Percentiles rank a stretch among this genome's conserved stretches.
These are phyloP conservation scores for Phytophthora syringae DNA, from an alignment of 352 stramenopile genomes.

Conservation along the genomic window DNA sequence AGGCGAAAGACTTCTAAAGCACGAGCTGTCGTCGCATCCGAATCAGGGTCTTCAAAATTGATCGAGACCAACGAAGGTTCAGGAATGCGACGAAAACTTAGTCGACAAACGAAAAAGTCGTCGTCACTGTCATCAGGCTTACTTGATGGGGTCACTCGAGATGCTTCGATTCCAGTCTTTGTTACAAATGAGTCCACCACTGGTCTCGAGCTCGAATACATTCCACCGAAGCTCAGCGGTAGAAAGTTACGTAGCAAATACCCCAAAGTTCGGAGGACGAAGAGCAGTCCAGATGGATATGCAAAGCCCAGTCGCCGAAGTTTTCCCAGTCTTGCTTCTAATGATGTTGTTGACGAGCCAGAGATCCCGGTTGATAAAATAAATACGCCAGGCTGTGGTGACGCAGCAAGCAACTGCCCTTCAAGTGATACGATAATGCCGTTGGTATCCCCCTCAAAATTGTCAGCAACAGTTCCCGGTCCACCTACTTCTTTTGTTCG, in stretches of 20 bases:
- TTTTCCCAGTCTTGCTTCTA: constrained; percentile 17
- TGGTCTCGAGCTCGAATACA: constrained; percentile 21
- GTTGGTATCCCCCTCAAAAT: constrained; percentile 26
- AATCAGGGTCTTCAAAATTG: constrained; percentile 21
- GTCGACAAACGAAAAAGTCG: constrained; percentile 27
- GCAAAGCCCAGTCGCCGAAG: constrained; percentile 30
- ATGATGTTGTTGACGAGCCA: constrained; percentile 4
- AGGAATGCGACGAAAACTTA: constrained; percentile 23
- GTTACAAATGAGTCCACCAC: constrained; percentile 9
- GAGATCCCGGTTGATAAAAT: background rate
- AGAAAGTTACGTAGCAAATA: constrained; percentile 48
- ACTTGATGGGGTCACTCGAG: constrained; percentile 10
- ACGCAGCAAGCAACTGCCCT: background rate
- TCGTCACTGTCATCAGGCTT: constrained; percentile 13
- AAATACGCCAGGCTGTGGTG: background rate
- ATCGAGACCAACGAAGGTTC: constrained; percentile 19
- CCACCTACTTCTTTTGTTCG: constrained; percentile 32
- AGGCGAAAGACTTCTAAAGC: constrained; percentile 27
- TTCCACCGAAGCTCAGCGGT: constrained; percentile 38
- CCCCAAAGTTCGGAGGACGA: constrained; percentile 26
- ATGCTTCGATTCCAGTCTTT: constrained; percentile 16
- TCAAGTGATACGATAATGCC: constrained; percentile 29
- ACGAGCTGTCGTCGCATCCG: constrained; percentile 15
- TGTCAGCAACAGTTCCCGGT: constrained; percentile 12
- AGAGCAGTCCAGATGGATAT: constrained; percentile 29